Conservation (phyloP, 1,139 yeast genomes). For the Yamadazyma atmosphaerica region DNA sequence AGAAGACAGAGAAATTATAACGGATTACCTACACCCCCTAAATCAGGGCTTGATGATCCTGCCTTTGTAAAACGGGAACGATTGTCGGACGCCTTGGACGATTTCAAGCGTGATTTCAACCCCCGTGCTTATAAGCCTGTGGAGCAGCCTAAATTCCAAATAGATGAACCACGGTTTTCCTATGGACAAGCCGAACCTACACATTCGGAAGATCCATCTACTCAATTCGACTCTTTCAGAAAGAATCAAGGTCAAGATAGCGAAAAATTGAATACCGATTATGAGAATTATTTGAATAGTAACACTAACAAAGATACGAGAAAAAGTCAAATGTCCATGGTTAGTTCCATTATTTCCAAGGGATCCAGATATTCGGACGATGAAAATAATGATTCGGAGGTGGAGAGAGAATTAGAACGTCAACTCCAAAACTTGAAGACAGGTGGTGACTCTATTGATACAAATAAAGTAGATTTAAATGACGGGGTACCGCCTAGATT, state of each 20-base stretch:
- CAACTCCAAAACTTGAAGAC: slow-evolving; percentile 40
- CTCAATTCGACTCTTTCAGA: slow-evolving; percentile 18
- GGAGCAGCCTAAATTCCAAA: slow-evolving; percentile 10
- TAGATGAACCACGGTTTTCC: slow-evolving; percentile 11
- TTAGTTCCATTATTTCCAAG: slow-evolving; percentile 45
- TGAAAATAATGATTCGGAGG: slow-evolving; percentile 34
- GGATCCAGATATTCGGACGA: slow-evolving; percentile 33
- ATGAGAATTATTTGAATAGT: slow-evolving; percentile 28
- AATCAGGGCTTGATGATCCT: slow-evolving; percentile 6
- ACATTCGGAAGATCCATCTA: slow-evolving; percentile 11
- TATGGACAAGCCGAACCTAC: slow-evolving; percentile 3
- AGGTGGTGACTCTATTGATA: slow-evolving; percentile 20
- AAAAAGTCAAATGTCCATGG: slow-evolving; percentile 42
- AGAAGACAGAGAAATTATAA: slow-evolving; percentile 2
- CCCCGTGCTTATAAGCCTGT: slow-evolving; percentile 19
- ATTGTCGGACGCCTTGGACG: slow-evolving; percentile 32
- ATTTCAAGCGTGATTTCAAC: slow-evolving; percentile 31
- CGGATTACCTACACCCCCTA: slow-evolving; percentile 13
- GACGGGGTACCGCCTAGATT: slow-evolving; percentile 1
- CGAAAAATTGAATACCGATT: slow-evolving; percentile 23
- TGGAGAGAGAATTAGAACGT: slow-evolving; percentile 41
- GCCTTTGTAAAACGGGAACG: slow-evolving; percentile 15
- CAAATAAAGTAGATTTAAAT: not conserved
- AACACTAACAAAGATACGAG: slow-evolving; percentile 14
- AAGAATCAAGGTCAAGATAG: slow-evolving; percentile 10